A percentile compares a stretch with the other conserved stretches of the same genome.
Conservation (phyloP, 2,329 filamentous ascomycete genomes). For the Volutella citrinella region DNA sequence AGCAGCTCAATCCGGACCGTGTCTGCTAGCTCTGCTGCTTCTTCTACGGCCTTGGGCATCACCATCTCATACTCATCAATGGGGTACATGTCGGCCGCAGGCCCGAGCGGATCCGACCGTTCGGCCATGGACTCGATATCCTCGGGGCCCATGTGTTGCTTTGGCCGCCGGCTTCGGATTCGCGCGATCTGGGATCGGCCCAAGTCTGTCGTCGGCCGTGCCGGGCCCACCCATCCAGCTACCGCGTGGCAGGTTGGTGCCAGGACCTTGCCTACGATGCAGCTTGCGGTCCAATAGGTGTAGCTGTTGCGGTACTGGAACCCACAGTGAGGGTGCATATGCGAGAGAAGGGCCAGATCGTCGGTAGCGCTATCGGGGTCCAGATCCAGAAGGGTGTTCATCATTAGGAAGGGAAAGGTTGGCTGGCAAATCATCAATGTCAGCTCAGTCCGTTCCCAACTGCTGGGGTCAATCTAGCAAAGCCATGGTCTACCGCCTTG, state of each 20-base stretch:
- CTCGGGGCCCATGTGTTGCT: slow-evolving; percentile 52
- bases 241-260: slow-evolving; percentile 68
- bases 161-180: slow-evolving; percentile 59
- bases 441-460: too few species aligned
- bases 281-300: slow-evolving; percentile 73
- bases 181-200: slow-evolving; percentile 67
- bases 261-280: slow-evolving; percentile 73
- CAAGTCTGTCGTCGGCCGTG: slow-evolving; percentile 64
- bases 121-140: slow-evolving; percentile 65
- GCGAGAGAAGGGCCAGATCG: slow-evolving; percentile 63
- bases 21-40: slow-evolving; percentile 61
- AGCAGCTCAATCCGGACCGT: slow-evolving; percentile 69
- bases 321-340: slow-evolving; percentile 65
- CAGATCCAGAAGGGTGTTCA: slow-evolving; percentile 75
- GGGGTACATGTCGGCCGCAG: slow-evolving; percentile 59
- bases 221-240: slow-evolving; percentile 73
- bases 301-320: slow-evolving; percentile 73
- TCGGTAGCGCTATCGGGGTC: slow-evolving; percentile 66
- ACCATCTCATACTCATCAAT: slow-evolving; percentile 66
- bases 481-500: neutral
- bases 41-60: slow-evolving; percentile 51
- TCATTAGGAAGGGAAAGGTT: slow-evolving; percentile 70
- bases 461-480: too few species aligned
- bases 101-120: slow-evolving; percentile 67
- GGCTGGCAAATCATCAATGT: slow-evolving; percentile 37